Percentiles rank a stretch among this genome's conserved stretches.
Evolutionary conservation across 2,329 filamentous ascomycete species (phyloP).

Genomic region (Penicillium fuscoglaucum): DNA sequence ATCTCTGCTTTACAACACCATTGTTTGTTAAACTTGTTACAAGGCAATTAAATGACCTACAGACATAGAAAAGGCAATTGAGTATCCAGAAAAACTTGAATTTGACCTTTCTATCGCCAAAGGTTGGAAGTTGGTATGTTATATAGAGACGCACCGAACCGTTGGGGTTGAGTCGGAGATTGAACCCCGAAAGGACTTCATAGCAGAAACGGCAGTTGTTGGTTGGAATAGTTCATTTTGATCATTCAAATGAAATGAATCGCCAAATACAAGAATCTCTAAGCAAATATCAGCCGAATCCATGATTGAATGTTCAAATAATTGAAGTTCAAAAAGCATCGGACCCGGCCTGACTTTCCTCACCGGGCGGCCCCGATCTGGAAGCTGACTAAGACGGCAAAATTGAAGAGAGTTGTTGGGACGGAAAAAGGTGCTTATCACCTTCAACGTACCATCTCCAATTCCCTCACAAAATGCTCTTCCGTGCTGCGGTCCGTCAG

Average conservation of each 20-base stretch:
- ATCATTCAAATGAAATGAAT: neutral
- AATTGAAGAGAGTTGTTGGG: conserved; percentile 24
- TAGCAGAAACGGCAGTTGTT: neutral
- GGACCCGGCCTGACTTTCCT: conserved; percentile 13
- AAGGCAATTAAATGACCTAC: neutral
- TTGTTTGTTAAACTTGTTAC: neutral
- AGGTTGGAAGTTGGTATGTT: neutral
- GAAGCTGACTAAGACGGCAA: conserved; percentile 34
- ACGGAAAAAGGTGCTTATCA: conserved; percentile 13
- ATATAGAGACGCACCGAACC: neutral
- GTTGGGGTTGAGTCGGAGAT: neutral
- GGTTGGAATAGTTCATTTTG: neutral
- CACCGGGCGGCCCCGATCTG: conserved; percentile 35
- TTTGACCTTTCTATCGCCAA: neutral
- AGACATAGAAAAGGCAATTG: neutral
- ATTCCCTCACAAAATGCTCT: conserved; percentile 62
- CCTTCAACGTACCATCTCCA: conserved; percentile 26
- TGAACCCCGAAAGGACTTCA: neutral
- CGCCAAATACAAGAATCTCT: neutral
- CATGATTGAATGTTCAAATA: neutral
- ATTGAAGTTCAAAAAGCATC: neutral
- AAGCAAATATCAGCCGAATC: neutral
- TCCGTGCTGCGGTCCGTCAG: conserved; percentile 65
- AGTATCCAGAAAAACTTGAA: neutral
- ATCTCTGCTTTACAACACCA: neutral